Evolutionary conservation across 495 filamentous ascomycete genomes (phyloP).

Genomic region (Pseudomonodictys pantanalensis): DNA sequence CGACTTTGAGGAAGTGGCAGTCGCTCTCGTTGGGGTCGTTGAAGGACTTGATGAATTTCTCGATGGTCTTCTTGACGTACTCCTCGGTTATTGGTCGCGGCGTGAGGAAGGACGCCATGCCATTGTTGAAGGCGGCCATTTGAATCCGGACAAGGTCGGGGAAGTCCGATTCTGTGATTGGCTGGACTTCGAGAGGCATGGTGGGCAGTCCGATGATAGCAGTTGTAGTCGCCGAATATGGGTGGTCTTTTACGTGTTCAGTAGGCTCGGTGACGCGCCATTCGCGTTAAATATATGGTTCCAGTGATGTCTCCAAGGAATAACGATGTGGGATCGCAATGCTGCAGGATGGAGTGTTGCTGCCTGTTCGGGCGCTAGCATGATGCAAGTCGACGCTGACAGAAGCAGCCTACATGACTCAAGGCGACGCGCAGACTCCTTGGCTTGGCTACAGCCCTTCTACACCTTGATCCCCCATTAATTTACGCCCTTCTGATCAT

Average conservation of each 20-base stretch:
- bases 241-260: neutral
- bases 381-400: too few species aligned
- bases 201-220: neutral
- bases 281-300: too few species aligned
- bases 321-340: too few species aligned
- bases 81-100: conserved; percentile 3
- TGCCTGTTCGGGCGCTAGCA: too few species aligned
- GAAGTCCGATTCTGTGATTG: conserved; percentile 8
- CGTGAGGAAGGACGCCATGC: conserved; percentile 12
- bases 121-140: conserved; percentile 16
- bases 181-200: conserved; percentile 25
- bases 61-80: neutral
- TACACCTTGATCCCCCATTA: neutral
- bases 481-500: neutral
- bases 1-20: conserved; percentile 24
- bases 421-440: neutral
- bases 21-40: conserved; percentile 7
- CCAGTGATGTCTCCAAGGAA: too few species aligned
- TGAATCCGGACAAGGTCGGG: conserved; percentile 10
- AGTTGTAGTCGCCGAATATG: neutral
- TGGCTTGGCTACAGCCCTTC: neutral
- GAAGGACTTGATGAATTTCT: conserved; percentile 6
- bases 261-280: too few species aligned
- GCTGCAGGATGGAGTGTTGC: neutral
- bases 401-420: too few species aligned